Percentiles rank a stretch among this genome's conserved stretches.
phyloP scores from a whole-genome alignment of 2,329 filamentous ascomycete species.

The Penicillium sp. region DNA sequence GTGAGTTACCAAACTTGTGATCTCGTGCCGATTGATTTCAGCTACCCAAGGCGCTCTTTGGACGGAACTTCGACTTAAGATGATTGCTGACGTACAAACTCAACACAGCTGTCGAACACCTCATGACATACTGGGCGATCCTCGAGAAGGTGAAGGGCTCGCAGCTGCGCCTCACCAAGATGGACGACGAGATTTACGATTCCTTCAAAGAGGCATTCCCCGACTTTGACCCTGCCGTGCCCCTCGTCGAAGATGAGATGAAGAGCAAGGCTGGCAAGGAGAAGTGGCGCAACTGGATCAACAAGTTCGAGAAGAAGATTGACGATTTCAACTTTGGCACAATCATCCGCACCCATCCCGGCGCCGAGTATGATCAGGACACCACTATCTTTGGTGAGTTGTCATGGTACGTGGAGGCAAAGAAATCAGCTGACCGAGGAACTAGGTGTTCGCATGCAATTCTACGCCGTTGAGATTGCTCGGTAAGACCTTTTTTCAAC shows the following conservation, averaged over 20 bases:
- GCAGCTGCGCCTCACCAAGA: slow-evolving; percentile 84
- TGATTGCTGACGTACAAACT: slow-evolving; percentile 10
- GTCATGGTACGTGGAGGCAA: not conserved
- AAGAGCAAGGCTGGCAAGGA: slow-evolving; percentile 97
- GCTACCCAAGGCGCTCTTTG: not conserved
- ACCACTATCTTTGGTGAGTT: slow-evolving; percentile 85
- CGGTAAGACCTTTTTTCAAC: slow-evolving; percentile 53
- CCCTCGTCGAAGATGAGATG: slow-evolving; percentile 90
- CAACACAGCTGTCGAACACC: slow-evolving; percentile 75
- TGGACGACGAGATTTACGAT: slow-evolving; percentile 92
- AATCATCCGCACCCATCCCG: slow-evolving; percentile 77
- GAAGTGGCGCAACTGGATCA: slow-evolving; percentile 92
- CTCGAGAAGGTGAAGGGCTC: slow-evolving; percentile 89
- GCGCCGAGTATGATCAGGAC: slow-evolving; percentile 81
- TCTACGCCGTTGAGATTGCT: slow-evolving; percentile 75
- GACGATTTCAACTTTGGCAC: slow-evolving; percentile 98
- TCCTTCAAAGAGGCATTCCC: slow-evolving; percentile 88
- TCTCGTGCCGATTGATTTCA: not conserved
- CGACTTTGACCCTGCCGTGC: slow-evolving; percentile 80
- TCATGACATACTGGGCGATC: slow-evolving; percentile 96
- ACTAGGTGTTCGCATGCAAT: slow-evolving; percentile 72
- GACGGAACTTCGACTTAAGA: not conserved
- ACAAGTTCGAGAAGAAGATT: slow-evolving; percentile 89
- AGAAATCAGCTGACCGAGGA: slow-evolving; percentile 14
- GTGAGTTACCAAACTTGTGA: slow-evolving; percentile 44